Percentiles rank a stretch among this genome's conserved stretches.
Conservation (phyloP, 1,284 basidiomycete species). For the Ceratobasidium sp. region DNA sequence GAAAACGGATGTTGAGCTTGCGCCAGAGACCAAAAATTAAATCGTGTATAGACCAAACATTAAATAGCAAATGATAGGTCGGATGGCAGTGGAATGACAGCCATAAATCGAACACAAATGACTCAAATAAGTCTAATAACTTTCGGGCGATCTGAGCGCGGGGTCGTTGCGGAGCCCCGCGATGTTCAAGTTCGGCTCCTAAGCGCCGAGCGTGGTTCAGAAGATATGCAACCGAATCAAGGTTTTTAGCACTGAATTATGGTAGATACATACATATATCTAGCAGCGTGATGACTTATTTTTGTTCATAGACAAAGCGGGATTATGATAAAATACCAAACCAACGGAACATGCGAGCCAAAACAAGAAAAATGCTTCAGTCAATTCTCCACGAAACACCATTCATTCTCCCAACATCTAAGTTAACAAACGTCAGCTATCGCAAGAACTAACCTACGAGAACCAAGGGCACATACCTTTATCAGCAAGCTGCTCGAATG, state of each 20-base stretch:
- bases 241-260: no score
- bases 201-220: no score
- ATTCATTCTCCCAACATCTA: not conserved
- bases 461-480: not conserved
- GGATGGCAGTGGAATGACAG: not conserved
- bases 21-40: slow-evolving; percentile 6
- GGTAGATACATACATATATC: no score
- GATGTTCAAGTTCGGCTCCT: no score
- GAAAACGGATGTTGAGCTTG: slow-evolving; percentile 33
- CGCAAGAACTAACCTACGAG: not conserved
- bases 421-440: not conserved
- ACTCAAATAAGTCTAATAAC: not conserved
- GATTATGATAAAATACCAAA: no score
- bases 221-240: no score
- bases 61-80: not conserved
- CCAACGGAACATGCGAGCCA: no score
- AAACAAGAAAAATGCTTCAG: not conserved
- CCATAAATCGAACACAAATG: not conserved
- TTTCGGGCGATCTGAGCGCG: no score
- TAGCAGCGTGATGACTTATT: no score
- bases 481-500: slow-evolving; percentile 1
- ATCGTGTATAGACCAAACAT: not conserved
- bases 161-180: no score
- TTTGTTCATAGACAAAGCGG: no score
- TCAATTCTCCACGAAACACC: not conserved